These are phyloP conservation scores for Berberis vulgaris DNA, from an alignment of 164 flowering plant genomes.

Conservation along the genomic window DNA sequence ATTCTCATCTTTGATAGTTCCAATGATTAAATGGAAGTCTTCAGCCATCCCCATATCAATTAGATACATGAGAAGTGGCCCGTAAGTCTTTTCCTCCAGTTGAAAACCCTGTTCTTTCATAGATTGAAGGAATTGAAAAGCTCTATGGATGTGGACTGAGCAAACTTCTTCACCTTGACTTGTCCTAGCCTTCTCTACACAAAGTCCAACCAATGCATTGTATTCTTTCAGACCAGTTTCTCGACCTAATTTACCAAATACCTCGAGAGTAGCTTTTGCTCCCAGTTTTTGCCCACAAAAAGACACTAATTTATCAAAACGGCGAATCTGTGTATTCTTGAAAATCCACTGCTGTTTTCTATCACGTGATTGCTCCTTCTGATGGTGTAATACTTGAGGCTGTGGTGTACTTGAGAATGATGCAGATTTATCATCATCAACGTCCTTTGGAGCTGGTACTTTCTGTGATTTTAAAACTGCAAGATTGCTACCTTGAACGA, in stretches of 20 bases:
- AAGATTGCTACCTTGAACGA: no score
- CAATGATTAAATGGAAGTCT: conserved; percentile 49
- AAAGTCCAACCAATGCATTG: conserved; percentile 42
- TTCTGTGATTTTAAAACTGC: no score
- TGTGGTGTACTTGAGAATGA: conserved; percentile 14
- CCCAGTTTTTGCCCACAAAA: conserved; percentile 54
- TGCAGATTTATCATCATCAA: no score
- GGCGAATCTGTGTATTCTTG: conserved; percentile 33
- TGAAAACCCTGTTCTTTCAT: conserved; percentile 69
- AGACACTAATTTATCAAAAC: conserved; percentile 30
- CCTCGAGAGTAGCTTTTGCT: conserved; percentile 32
- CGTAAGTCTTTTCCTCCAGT: conserved; percentile 58
- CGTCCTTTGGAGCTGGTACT: no score
- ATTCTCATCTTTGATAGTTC: conserved; percentile 35
- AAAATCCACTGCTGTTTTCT: conserved; percentile 56
- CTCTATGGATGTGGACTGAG: conserved; percentile 34
- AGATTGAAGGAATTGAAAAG: conserved; percentile 30
- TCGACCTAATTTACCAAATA: conserved; percentile 57
- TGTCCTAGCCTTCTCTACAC: conserved; percentile 50
- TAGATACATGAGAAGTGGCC: conserved; percentile 53
- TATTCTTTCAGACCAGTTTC: conserved; percentile 61
- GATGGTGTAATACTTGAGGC: conserved; percentile 17
- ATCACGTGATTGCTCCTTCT: conserved; percentile 48
- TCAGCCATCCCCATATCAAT: conserved; percentile 57
- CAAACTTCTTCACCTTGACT: conserved; percentile 39